Conservation (phyloP, 352 stramenopile species). For the Globisporangium paddicum region DNA sequence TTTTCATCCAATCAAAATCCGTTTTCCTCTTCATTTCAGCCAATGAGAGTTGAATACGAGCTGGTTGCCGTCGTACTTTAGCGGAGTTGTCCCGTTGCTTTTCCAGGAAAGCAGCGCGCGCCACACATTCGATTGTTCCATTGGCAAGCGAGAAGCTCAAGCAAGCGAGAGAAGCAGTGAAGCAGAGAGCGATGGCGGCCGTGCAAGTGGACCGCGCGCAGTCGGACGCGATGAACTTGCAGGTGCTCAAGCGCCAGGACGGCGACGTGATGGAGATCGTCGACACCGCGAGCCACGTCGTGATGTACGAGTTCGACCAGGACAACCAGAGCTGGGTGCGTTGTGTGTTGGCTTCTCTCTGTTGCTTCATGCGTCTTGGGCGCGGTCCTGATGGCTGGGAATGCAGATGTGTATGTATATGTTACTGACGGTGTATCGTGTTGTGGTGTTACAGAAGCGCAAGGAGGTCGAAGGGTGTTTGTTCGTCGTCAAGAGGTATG, state of each 20-base stretch:
- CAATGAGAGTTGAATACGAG: background rate
- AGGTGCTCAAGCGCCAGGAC: conserved; percentile 84
- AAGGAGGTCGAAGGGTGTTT: conserved; percentile 84
- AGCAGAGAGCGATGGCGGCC: conserved; percentile 25
- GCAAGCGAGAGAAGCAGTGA: background rate
- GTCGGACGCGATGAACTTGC: conserved; percentile 84
- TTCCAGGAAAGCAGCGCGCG: background rate
- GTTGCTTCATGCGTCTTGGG: too few relatives aligned
- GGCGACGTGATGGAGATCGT: conserved; percentile 76
- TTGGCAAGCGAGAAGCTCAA: conserved; percentile 1
- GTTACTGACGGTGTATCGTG: background rate
- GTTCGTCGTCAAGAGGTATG: conserved; percentile 80
- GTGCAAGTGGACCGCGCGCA: conserved; percentile 74
- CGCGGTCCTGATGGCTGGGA: background rate
- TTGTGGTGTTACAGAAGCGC: conserved; percentile 47
- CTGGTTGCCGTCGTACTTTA: conserved; percentile 6
- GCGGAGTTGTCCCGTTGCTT: background rate
- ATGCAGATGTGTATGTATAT: background rate
- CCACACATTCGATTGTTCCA: conserved; percentile 8
- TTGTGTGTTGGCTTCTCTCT: background rate
- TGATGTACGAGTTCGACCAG: conserved; percentile 89
- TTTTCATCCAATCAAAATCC: too few relatives aligned
- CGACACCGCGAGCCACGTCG: conserved; percentile 80
- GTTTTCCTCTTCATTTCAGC: background rate
- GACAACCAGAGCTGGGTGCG: conserved; percentile 76